phyloP scores from a whole-genome alignment of 805 yeast genomes.

The Metschnikowia gelsemii region DNA sequence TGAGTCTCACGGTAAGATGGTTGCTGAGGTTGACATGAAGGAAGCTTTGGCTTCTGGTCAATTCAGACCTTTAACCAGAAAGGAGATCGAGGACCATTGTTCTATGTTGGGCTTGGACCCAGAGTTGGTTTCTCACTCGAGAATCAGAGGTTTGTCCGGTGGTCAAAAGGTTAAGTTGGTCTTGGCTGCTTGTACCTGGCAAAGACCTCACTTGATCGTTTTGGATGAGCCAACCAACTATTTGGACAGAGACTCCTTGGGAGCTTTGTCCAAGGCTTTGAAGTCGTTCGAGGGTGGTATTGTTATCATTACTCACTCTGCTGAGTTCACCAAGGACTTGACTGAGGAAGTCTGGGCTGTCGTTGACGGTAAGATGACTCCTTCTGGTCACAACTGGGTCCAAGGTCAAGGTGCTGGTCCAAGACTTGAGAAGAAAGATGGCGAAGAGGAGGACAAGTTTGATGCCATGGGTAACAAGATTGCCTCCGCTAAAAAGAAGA shows the following conservation, averaged over 20 bases:
- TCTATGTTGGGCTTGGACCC: constrained; percentile 97
- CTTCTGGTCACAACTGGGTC: constrained; percentile 99
- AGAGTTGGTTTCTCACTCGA: constrained; percentile 98
- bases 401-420: constrained; percentile 99
- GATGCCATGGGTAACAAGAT: constrained; percentile 99
- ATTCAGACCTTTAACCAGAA: constrained; percentile 99
- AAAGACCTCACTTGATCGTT: constrained; percentile 99
- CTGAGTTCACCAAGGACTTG: constrained; percentile 98
- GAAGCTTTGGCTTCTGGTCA: constrained; percentile 99
- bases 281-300: constrained; percentile 99
- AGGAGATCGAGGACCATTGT: constrained; percentile 99
- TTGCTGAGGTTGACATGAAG: constrained; percentile 99
- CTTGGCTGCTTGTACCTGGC: constrained; percentile 99
- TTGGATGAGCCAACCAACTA: constrained; percentile 99
- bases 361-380: constrained; percentile 96
- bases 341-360: constrained; percentile 99
- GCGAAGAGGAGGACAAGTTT: constrained; percentile 88
- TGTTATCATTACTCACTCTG: constrained; percentile 99
- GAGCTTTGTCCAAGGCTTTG: constrained; percentile 98
- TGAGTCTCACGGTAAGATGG: constrained; percentile 94
- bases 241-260: constrained; percentile 98
- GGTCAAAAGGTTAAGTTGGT: constrained; percentile 99
- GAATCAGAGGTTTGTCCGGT: constrained; percentile 99
- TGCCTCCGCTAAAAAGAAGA: constrained; percentile 92
- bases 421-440: constrained; percentile 96